Conservation (phyloP, 108 stramenopile species). For the Nitzschia sp. region DNA sequence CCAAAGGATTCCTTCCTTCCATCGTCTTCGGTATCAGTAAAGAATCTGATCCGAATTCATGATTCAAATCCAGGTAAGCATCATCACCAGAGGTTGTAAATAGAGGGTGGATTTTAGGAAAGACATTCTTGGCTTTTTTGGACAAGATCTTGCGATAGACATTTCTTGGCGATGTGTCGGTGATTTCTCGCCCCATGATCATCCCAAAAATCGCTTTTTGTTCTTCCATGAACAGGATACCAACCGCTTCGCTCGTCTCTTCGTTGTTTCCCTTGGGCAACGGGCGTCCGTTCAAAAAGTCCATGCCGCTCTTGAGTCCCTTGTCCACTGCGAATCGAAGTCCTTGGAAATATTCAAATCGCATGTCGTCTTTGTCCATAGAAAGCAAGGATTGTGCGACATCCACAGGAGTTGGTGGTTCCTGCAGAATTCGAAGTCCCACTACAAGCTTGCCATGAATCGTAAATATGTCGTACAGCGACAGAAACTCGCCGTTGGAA, state of each 20-base stretch:
- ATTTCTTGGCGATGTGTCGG: constrained; percentile 64
- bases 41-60: constrained; percentile 40
- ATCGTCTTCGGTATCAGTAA: constrained; percentile 38
- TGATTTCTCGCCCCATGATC: constrained; percentile 56
- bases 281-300: constrained; percentile 85
- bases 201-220: constrained; percentile 53
- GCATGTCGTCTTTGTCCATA: constrained; percentile 14
- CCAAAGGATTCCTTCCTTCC: neutral
- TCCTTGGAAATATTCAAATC: constrained; percentile 43
- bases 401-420: neutral
- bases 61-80: constrained; percentile 37
- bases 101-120: constrained; percentile 59
- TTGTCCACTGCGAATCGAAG: constrained; percentile 62
- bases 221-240: constrained; percentile 62
- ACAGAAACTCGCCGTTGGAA: constrained; percentile 10
- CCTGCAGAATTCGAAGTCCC: constrained; percentile 23
- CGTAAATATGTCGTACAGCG: constrained; percentile 30
- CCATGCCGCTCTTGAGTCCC: constrained; percentile 68
- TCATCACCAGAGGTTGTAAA: constrained; percentile 24
- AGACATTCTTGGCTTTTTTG: constrained; percentile 51
- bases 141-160: constrained; percentile 67
- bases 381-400: neutral
- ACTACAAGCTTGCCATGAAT: constrained; percentile 43
- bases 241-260: constrained; percentile 36
- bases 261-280: constrained; percentile 40